phyloP scores from a whole-genome alignment of 495 filamentous ascomycete genomes.

The Penicillium cinerascens region DNA sequence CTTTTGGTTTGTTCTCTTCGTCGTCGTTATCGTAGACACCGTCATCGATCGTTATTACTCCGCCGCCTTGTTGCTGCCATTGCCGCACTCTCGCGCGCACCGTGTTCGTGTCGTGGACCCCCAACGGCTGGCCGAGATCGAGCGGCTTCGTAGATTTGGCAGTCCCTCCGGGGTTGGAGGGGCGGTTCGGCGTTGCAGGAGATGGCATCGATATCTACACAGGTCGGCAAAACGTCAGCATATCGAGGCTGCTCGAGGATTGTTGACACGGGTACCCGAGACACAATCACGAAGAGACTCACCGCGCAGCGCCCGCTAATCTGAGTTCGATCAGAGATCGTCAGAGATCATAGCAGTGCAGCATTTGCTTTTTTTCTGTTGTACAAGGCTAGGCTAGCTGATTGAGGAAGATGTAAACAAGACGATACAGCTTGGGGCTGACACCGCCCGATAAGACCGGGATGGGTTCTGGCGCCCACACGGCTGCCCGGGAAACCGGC shows the following conservation, averaged over 20 bases:
- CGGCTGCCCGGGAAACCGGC: constrained; percentile 31
- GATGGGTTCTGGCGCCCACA: neutral
- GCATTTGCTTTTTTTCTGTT: constrained; percentile 15
- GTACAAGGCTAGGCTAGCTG: constrained; percentile 4
- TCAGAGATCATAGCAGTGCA: constrained; percentile 5
- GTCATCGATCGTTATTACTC: constrained; percentile 50
- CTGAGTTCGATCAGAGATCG: neutral
- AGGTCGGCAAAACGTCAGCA: constrained; percentile 3
- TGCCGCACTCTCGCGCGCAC: constrained; percentile 67
- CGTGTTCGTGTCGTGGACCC: constrained; percentile 54
- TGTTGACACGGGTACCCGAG: constrained; percentile 13
- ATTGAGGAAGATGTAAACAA: constrained; percentile 20
- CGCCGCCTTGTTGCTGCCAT: constrained; percentile 70
- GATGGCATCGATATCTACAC: constrained; percentile 43
- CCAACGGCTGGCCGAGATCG: constrained; percentile 51
- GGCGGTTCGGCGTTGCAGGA: constrained; percentile 39
- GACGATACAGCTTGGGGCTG: constrained; percentile 6
- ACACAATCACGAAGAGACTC: neutral
- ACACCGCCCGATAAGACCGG: constrained; percentile 16
- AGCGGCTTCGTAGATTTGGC: constrained; percentile 39
- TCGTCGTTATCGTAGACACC: constrained; percentile 37
- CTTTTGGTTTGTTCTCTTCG: constrained; percentile 29
- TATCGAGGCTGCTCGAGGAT: constrained; percentile 9
- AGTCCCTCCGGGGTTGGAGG: constrained; percentile 39
- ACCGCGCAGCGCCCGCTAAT: constrained; percentile 11